A percentile compares a stretch with the other conserved stretches of the same genome.
Conservation (phyloP, 73 alveolate species). For the Paramecium caudatum region DNA sequence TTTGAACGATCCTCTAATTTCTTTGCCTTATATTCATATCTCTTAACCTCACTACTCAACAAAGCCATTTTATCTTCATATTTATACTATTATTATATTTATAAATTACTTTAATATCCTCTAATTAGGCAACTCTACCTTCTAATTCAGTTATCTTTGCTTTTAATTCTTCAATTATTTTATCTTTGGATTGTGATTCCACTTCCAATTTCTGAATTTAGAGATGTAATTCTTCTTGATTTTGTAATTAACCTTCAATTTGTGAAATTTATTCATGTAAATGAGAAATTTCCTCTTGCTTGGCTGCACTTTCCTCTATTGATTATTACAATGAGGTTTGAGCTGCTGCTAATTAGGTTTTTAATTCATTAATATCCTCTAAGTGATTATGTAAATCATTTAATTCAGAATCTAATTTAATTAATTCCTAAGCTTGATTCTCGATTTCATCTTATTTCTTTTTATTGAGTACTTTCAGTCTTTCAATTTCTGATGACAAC, state of each 20-base stretch:
- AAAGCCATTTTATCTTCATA: conserved; percentile 56
- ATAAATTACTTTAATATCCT: neutral
- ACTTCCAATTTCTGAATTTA: conserved; percentile 24
- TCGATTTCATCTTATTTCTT: conserved; percentile 56
- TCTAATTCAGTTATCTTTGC: neutral
- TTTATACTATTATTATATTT: conserved; percentile 28
- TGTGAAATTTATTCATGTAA: neutral
- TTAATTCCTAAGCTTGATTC: neutral
- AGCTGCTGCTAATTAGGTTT: conserved; percentile 14
- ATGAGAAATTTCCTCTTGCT: neutral
- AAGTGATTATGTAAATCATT: neutral
- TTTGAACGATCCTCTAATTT: conserved; percentile 17
- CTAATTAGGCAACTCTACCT: conserved; percentile 4
- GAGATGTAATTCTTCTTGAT: conserved; percentile 4
- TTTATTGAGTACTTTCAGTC: conserved; percentile 1
- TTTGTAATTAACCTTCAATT: neutral
- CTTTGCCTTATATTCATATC: neutral
- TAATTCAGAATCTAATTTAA: conserved; percentile 24
- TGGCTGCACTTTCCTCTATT: neutral
- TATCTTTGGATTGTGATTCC: conserved; percentile 14
- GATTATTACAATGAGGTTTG: neutral
- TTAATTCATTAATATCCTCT: conserved; percentile 20
- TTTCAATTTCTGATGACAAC: conserved; percentile 60
- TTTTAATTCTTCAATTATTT: conserved; percentile 41
- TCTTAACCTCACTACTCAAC: conserved; percentile 28